Conservation (phyloP, 1,284 basidiomycete species). For the Fomitopsis pinicola region DNA sequence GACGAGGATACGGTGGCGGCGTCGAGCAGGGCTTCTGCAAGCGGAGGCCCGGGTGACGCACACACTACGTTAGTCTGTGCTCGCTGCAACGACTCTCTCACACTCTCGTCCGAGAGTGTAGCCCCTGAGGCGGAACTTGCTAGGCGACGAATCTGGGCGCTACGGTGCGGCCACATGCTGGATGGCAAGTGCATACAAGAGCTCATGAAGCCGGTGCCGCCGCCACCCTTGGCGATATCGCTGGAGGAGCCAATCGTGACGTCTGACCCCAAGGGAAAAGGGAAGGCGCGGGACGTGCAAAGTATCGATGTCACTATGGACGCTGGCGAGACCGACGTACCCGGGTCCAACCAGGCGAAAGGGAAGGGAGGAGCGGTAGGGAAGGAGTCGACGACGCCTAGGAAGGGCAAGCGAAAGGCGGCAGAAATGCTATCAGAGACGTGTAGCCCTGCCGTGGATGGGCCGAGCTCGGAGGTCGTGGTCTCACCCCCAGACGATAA, state of each 20-base stretch:
- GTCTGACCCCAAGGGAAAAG: constrained; percentile 6
- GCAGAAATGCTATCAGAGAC: constrained; percentile 11
- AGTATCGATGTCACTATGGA: neutral
- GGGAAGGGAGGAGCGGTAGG: neutral
- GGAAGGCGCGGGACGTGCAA: neutral
- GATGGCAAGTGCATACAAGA: constrained; percentile 68
- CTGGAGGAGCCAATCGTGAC: neutral
- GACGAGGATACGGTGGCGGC: constrained; percentile 18
- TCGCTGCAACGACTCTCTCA: constrained; percentile 52
- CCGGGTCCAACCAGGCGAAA: neutral
- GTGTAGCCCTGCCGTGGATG: neutral
- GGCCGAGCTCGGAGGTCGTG: neutral
- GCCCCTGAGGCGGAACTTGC: constrained; percentile 29
- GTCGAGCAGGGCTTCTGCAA: constrained; percentile 8
- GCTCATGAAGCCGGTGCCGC: constrained; percentile 44
- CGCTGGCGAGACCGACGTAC: neutral
- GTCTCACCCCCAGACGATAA: constrained; percentile 16
- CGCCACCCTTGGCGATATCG: neutral
- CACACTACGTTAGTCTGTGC: constrained; percentile 55
- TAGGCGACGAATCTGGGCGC: constrained; percentile 53
- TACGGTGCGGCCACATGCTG: constrained; percentile 71
- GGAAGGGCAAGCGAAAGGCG: constrained; percentile 20
- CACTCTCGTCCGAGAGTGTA: constrained; percentile 31
- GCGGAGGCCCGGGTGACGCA: constrained; percentile 14
- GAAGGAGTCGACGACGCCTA: neutral